Conservation (phyloP, 306 rosid genomes). For the Gynostemma pentaphyllum region DNA sequence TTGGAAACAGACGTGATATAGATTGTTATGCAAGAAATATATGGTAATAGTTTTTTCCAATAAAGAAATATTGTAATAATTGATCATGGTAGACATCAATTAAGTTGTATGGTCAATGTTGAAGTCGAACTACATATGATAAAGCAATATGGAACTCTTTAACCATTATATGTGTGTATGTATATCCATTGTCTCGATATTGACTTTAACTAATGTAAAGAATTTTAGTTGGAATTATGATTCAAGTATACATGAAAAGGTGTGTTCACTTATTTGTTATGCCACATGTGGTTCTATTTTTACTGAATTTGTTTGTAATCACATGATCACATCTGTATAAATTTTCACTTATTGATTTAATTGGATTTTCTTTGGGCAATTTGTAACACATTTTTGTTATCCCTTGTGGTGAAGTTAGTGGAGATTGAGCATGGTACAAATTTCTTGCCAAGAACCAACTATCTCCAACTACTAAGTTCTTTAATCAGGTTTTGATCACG, state of each 20-base stretch:
- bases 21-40: not conserved
- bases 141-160: not conserved
- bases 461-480: slow-evolving; percentile 65
- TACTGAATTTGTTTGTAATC: not conserved
- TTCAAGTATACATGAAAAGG: not conserved
- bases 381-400: not conserved
- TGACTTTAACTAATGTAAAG: not conserved
- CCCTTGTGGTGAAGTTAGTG: slow-evolving; percentile 51
- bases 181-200: not conserved
- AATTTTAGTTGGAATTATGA: not conserved
- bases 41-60: too few relatives aligned
- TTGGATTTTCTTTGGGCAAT: not conserved
- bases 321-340: not conserved
- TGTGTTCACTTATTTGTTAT: not conserved
- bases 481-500: slow-evolving; percentile 43
- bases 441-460: slow-evolving; percentile 52
- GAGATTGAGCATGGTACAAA: slow-evolving; percentile 67
- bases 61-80: not conserved
- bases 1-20: not conserved
- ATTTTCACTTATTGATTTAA: not conserved
- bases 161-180: not conserved
- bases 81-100: not conserved
- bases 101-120: not conserved
- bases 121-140: not conserved
- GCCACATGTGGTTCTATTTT: not conserved